Percentiles rank a stretch among this genome's conserved stretches.
Evolutionary conservation across 2,329 filamentous ascomycete genomes (phyloP).

Genomic region (Chaetoscypha palmicola): DNA sequence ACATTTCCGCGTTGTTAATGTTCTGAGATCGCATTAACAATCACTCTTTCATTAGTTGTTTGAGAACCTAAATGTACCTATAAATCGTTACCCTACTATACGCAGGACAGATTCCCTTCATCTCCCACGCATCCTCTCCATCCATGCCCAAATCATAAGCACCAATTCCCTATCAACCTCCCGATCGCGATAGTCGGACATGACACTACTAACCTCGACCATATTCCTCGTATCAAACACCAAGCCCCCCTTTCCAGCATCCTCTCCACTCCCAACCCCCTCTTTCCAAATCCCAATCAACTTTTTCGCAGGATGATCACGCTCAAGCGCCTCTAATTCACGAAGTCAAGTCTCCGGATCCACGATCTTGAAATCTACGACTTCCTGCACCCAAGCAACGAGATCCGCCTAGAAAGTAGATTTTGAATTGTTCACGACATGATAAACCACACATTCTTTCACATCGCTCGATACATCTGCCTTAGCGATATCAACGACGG

Average conservation of each 20-base stretch:
- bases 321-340: background rate
- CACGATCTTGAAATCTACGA: background rate
- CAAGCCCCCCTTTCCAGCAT: too few relatives aligned
- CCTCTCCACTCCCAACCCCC: background rate
- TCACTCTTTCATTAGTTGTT: too few relatives aligned
- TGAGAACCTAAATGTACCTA: too few relatives aligned
- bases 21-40: too few relatives aligned
- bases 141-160: conserved; percentile 4
- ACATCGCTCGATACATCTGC: conserved; percentile 1
- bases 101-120: background rate
- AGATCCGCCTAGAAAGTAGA: conserved; percentile 39
- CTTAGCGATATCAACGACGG: conserved; percentile 34
- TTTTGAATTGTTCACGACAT: conserved; percentile 41
- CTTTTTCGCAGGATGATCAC: background rate
- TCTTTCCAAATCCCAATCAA: background rate
- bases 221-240: background rate
- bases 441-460: conserved; percentile 33
- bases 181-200: background rate
- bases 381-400: conserved; percentile 35
- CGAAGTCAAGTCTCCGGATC: background rate
- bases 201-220: background rate
- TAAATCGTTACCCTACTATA: background rate
- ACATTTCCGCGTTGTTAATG: too few relatives aligned
- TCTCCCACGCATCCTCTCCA: background rate
- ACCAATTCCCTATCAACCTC: background rate